A percentile compares a stretch with the other conserved stretches of the same genome.
Evolutionary conservation across 2,329 filamentous ascomycete species (phyloP).

Genomic region (Lachnellula arida): DNA sequence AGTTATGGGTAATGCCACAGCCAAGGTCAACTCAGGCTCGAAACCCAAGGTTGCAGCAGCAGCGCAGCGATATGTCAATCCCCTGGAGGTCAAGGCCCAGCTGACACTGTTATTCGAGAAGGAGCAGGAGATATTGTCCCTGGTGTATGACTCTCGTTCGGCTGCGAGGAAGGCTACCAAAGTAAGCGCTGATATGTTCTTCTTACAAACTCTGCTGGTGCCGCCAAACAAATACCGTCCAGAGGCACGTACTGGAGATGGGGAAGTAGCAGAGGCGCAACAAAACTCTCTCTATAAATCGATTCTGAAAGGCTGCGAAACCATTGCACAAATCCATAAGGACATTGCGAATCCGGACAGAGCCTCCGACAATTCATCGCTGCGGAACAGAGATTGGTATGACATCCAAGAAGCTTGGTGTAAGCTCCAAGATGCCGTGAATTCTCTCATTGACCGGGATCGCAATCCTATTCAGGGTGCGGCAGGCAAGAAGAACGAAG

Average conservation of each 20-base stretch:
- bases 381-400: conserved; percentile 58
- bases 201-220: conserved; percentile 79
- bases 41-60: conserved; percentile 37
- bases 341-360: conserved; percentile 46
- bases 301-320: conserved; percentile 71
- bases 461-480: conserved; percentile 77
- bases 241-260: conserved; percentile 74
- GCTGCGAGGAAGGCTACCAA: conserved; percentile 49
- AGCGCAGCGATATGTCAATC: conserved; percentile 70
- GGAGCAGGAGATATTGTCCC: conserved; percentile 74
- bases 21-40: conserved; percentile 32
- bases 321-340: conserved; percentile 68
- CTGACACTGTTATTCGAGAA: conserved; percentile 78
- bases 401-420: conserved; percentile 80
- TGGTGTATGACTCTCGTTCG: conserved; percentile 75
- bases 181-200: conserved; percentile 87
- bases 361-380: conserved; percentile 13
- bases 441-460: conserved; percentile 86
- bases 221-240: conserved; percentile 90
- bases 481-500: conserved; percentile 73
- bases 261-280: conserved; percentile 79
- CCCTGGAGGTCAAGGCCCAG: conserved; percentile 77
- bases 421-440: conserved; percentile 81
- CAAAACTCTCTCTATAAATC: conserved; percentile 85
- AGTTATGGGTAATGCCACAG: conserved; percentile 48